Evolutionary conservation across 768 basidiomycete genomes (phyloP).

Genomic region (Boletus insuetus): DNA sequence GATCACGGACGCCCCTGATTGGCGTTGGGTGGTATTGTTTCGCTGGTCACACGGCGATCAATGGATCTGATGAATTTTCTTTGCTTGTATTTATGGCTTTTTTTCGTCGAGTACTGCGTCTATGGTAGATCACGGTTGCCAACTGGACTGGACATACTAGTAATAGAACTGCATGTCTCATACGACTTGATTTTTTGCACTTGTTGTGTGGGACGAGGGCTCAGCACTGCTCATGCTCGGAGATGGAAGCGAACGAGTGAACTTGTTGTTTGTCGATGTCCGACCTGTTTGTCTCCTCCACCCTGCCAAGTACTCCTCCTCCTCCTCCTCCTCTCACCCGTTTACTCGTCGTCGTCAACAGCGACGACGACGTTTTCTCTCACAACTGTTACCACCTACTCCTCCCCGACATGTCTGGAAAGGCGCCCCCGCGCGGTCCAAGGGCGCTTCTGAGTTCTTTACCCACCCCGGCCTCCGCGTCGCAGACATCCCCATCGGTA

Average conservation of each 20-base stretch:
- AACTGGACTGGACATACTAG: no score
- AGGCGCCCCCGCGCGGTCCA: constrained; percentile 73
- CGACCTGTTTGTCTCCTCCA: constrained; percentile 21
- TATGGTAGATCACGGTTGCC: no score
- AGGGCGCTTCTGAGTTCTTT: constrained; percentile 58
- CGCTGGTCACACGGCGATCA: no score
- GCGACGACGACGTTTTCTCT: constrained; percentile 16
- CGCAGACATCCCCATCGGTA: constrained; percentile 31
- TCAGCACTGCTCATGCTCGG: neutral
- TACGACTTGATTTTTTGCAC: no score
- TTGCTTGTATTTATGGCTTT: neutral
- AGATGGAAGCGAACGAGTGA: constrained; percentile 14
- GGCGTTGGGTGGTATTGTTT: neutral
- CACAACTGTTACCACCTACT: neutral
- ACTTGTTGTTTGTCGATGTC: constrained; percentile 20
- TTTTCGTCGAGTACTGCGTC: no score
- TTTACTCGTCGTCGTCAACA: constrained; percentile 26
- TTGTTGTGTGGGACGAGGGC: no score
- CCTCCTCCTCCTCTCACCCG: neutral
- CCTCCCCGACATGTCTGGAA: constrained; percentile 55
- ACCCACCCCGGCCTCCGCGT: constrained; percentile 29
- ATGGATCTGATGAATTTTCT: neutral
- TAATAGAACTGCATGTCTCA: no score
- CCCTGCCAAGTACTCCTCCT: constrained; percentile 5
- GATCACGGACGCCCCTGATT: neutral